phyloP scores from a whole-genome alignment of 441 rosid genomes.

The Pelargonium hybrid region DNA sequence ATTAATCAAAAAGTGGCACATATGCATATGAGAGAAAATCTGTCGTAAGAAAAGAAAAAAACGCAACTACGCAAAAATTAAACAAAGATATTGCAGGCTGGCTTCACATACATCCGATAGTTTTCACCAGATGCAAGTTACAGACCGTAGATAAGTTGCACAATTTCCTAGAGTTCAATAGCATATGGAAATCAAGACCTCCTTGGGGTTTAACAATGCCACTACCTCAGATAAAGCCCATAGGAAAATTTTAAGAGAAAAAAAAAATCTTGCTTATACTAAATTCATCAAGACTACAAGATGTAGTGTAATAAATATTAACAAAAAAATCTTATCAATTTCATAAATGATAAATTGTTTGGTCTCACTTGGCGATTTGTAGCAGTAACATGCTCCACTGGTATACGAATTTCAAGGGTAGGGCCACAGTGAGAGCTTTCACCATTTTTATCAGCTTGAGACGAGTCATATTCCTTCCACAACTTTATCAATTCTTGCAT shows the following conservation, averaged over 20 bases:
- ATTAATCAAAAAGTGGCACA: too few species aligned
- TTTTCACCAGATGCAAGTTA: too few species aligned
- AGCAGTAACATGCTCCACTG: constrained; percentile 97
- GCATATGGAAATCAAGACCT: too few species aligned
- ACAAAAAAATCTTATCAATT: constrained; percentile 13
- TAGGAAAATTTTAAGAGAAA: background rate
- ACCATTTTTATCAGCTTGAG: constrained; percentile 60
- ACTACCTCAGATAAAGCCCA: background rate
- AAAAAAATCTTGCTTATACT: background rate
- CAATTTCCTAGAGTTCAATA: too few species aligned
- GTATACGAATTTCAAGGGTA: constrained; percentile 85
- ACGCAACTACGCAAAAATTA: too few species aligned
- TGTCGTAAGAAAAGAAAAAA: too few species aligned
- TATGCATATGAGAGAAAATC: too few species aligned
- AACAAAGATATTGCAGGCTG: too few species aligned
- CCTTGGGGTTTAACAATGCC: too few species aligned
- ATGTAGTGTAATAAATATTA: background rate
- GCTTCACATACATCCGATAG: too few species aligned
- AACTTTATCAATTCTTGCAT: constrained; percentile 93
- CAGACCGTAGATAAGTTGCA: too few species aligned
- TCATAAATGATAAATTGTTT: constrained; percentile 11
- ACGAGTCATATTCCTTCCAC: constrained; percentile 75
- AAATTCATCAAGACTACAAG: background rate
- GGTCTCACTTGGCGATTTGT: constrained; percentile 89
- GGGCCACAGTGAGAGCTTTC: constrained; percentile 62